phyloP scores from a whole-genome alignment of 768 basidiomycete genomes.

The Tricholoma sp. region DNA sequence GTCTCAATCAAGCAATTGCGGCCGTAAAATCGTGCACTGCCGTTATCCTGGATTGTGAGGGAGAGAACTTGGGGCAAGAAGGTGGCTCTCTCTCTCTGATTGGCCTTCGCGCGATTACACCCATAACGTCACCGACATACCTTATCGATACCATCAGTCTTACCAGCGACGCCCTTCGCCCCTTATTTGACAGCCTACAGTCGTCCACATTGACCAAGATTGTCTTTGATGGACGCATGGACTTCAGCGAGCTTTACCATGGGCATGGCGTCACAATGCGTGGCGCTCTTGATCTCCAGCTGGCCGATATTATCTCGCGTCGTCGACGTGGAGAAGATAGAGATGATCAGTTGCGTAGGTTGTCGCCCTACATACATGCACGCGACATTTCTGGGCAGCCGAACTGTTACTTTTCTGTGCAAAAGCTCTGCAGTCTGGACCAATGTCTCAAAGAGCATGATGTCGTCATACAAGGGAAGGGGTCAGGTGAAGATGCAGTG shows the following conservation, averaged over 20 bases:
- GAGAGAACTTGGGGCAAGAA: conserved; percentile 3
- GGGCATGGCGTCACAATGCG: conserved; percentile 4
- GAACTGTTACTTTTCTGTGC: no score
- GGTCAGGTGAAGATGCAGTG: no score
- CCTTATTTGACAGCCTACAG: conserved; percentile 11
- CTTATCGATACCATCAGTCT: conserved; percentile 11
- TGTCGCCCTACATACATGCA: no score
- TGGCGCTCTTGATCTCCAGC: conserved; percentile 13
- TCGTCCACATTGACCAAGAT: conserved; percentile 7
- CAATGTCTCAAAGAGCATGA: no score
- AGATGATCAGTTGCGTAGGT: no score
- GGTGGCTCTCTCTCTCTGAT: conserved; percentile 10
- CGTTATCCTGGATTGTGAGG: conserved; percentile 13
- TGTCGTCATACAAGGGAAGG: no score
- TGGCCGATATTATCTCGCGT: conserved; percentile 13
- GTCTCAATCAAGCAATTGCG: neutral
- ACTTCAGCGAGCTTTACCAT: conserved; percentile 13
- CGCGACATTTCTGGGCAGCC: no score
- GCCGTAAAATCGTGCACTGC: neutral
- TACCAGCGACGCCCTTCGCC: neutral
- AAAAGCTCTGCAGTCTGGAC: no score
- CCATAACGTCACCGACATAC: neutral
- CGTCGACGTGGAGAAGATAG: neutral
- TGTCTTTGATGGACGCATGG: conserved; percentile 15
- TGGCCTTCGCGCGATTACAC: conserved; percentile 4